A percentile compares a stretch with the other conserved stretches of the same genome.
These are phyloP conservation scores for Cyberlindnera mississippiensis DNA, from an alignment of 805 yeast genomes.

Conservation along the genomic window DNA sequence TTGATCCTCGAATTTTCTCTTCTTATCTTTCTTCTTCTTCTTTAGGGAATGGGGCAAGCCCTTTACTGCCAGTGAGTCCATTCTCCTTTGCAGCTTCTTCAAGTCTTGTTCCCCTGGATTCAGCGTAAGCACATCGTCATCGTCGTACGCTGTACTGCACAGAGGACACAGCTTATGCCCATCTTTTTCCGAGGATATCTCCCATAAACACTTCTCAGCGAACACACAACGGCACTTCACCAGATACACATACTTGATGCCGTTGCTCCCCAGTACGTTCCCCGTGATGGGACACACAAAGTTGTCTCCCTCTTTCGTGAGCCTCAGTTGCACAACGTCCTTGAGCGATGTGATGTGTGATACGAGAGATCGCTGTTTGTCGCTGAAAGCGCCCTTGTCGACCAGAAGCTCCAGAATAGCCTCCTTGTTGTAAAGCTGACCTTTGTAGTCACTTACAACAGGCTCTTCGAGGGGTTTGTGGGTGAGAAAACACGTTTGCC, in stretches of 20 bases:
- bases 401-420: slow-evolving; percentile 55
- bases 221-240: slow-evolving; percentile 44
- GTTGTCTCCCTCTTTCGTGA: slow-evolving; percentile 21
- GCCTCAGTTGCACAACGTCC: slow-evolving; percentile 43
- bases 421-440: slow-evolving; percentile 62
- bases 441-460: slow-evolving; percentile 65
- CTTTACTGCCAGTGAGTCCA: slow-evolving; percentile 18
- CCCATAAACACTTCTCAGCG: slow-evolving; percentile 30
- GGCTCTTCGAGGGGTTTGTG: slow-evolving; percentile 43
- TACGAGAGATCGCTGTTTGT: slow-evolving; percentile 25
- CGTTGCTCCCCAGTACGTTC: slow-evolving; percentile 33
- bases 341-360: slow-evolving; percentile 36
- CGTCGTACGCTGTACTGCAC: slow-evolving; percentile 31
- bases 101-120: slow-evolving; percentile 29
- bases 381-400: slow-evolving; percentile 29
- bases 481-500: slow-evolving; percentile 47
- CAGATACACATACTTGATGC: slow-evolving; percentile 40
- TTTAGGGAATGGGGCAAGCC: slow-evolving; percentile 37
- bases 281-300: slow-evolving; percentile 39
- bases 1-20: slow-evolving; percentile 7
- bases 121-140: slow-evolving; percentile 36
- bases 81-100: slow-evolving; percentile 23
- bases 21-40: slow-evolving; percentile 24
- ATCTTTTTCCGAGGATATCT: slow-evolving; percentile 14
- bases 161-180: slow-evolving; percentile 34